Evolutionary conservation across 2,329 filamentous ascomycete genomes (phyloP), one percentile per base, ranked within the genome.

Genomic region (Domatiomyces globalis): DNA sequence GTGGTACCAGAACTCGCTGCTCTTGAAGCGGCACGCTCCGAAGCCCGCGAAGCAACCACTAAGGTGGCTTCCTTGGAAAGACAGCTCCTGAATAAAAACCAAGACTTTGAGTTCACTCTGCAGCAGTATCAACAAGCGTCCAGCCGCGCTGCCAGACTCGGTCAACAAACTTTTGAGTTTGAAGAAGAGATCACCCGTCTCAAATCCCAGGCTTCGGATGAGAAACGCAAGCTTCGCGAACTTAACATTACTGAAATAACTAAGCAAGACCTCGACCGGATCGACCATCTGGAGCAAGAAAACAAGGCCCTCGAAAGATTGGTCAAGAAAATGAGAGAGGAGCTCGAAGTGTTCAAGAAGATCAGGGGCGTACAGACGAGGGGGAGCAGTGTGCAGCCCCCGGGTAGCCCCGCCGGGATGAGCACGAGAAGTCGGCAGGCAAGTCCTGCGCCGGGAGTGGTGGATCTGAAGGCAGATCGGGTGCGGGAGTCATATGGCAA

Each of bases 111-210:
- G 46, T 73, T 72, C 53, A 70, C 66, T 5, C 66, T 70, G 42
- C 63, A 67, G 52, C 70, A 72, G 57, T 73, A 73, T 49, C 71
- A 73, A 54, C 69, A 65, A 27, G 71, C 70, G 9, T 73, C 71
- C 5, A 70, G 61, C 5, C 63, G 64, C 7, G 71, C 70, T 1
- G 69, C 68, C 18, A 69, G 71, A 45, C 63, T 68, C 6, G 65
- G 62, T 5, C 66, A 61, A 44, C 67, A 73, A 54, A 56, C 61
- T 33, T 65, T 63, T 8, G 64, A 66, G 22, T 60, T 72, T 19
- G 62, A 66, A 54, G 61, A 63, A 15, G 62, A 71, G 48, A 65
- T 69, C 39, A 63, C 66, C 43, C 51, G 56, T 1, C 56, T 73
- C 44, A 66, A 63, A 45, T 63, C 62, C 25, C 66, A 67, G 48